Conservation (phyloP, 306 rosid genomes). For the Malus sylvestris region DNA sequence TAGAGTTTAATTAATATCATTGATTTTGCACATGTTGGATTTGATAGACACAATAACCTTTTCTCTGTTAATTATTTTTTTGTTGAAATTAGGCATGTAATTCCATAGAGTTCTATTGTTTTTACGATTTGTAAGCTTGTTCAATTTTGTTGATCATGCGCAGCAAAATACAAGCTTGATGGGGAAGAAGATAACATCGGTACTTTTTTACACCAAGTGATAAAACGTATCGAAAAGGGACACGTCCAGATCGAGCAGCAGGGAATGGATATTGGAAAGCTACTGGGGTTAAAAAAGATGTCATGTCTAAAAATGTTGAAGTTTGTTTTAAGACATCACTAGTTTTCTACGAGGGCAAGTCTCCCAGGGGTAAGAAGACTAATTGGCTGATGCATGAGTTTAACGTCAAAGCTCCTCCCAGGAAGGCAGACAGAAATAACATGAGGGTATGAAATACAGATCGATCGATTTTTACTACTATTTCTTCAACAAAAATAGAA, state of each 20-base stretch:
- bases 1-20: too few relatives aligned
- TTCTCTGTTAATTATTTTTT: not conserved
- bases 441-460: not conserved
- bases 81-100: not conserved
- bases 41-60: not conserved
- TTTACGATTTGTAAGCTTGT: not conserved
- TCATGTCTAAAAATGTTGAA: not conserved
- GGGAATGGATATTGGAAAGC: not conserved
- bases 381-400: not conserved
- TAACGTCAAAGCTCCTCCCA: not conserved
- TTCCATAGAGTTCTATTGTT: not conserved
- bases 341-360: not conserved
- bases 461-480: not conserved
- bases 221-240: not conserved
- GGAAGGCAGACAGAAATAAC: not conserved
- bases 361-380: not conserved
- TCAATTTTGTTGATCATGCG: not conserved
- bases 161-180: not conserved
- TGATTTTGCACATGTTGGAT: too few relatives aligned
- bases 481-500: not conserved
- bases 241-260: not conserved
- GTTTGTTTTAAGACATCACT: not conserved
- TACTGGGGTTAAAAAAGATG: not conserved
- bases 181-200: not conserved
- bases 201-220: slow-evolving; percentile 3